Base-by-base conservation (phyloP, 1,284 basidiomycete species). In the Puccinia novopanici region DNA sequence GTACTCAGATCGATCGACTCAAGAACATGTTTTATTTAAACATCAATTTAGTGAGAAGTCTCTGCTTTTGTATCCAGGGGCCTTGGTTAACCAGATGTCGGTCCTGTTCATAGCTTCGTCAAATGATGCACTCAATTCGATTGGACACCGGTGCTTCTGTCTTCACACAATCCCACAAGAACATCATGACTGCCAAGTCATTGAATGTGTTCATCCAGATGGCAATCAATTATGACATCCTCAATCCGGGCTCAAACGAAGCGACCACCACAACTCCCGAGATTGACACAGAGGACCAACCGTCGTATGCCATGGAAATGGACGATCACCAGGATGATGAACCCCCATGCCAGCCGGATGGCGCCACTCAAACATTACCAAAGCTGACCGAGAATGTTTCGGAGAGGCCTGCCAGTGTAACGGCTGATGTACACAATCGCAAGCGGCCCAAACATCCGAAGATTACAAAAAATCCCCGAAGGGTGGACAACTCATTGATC, bases 31-130 rank as follows among this genome's bases (percentile, higher is more conserved):
- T 48, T 40, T 75, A 40, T 4, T 10, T 75, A 19, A 75, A 75
- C 27, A 57, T 75, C 19, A 55, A 42, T 27, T 12, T 75, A n/a
- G 73, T 75, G n/a, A 45, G 73, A n/a, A n/a, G n/a, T n/a, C 37
- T 19, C 37, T 24, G 24, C 3, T 34, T n/a, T 61, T 9, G 15
- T 34, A 37, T 40, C 9, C 40, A 22, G 45, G 10, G 4, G 8
- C 48, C n/a, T 13, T 42, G 24, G 24, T 45, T 19, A 67, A 24
- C 22, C 3, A 12, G 45, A 52, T 52, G 19, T 52, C 17, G 4
- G 4, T 52, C 9, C 9, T 19, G 4, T 24, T 2, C 8, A 1
- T 67, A 67, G 63, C n/a, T 67, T 3, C 42, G n/a, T 17, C 9
- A 42, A 3, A 67, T 67, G 63, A n/a, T 67, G 42, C 63, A 67